A percentile compares a stretch with the other conserved stretches of the same genome.
phyloP scores from a whole-genome alignment of 768 basidiomycete species.

The Asterophora parasitica region DNA sequence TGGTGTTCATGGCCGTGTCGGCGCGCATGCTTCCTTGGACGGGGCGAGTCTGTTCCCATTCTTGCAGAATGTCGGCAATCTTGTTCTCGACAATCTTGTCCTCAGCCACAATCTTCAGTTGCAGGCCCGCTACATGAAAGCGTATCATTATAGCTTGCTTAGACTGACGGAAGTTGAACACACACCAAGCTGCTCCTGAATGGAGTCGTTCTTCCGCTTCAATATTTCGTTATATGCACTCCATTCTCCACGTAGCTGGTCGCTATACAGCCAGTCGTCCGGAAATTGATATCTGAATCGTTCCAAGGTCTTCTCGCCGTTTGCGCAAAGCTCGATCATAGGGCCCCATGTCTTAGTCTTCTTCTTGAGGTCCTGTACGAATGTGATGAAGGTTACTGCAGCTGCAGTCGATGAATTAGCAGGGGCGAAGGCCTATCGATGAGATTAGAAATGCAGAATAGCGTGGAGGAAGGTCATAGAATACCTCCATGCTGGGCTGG shows the following conservation, averaged over 20 bases:
- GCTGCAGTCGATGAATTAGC: constrained; percentile 93
- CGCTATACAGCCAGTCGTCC: constrained; percentile 96
- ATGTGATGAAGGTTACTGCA: constrained; percentile 98
- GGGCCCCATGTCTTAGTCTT: constrained; percentile 96
- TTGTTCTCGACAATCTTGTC: constrained; percentile 98
- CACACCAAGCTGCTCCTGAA: constrained; percentile 95
- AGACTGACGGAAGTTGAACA: background rate
- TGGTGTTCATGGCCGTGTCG: constrained; percentile 93
- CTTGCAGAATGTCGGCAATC: constrained; percentile 82
- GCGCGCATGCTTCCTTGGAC: constrained; percentile 96
- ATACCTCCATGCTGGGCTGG: constrained; percentile 24
- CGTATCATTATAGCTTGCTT: background rate
- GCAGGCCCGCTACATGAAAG: constrained; percentile 71
- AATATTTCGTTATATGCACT: constrained; percentile 97
- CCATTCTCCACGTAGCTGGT: constrained; percentile 97
- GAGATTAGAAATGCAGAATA: constrained; percentile 8
- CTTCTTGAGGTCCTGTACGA: constrained; percentile 97
- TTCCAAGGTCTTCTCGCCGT: constrained; percentile 96
- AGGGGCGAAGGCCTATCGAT: constrained; percentile 57
- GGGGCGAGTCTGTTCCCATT: constrained; percentile 96
- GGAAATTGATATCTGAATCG: constrained; percentile 96
- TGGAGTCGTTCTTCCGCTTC: constrained; percentile 96
- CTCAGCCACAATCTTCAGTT: constrained; percentile 98
- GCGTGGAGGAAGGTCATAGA: constrained; percentile 4
- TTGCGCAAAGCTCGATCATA: constrained; percentile 91